These are phyloP conservation scores for Oxytropis ochrocephala DNA, from an alignment of 306 rosid genomes.

Conservation along the genomic window DNA sequence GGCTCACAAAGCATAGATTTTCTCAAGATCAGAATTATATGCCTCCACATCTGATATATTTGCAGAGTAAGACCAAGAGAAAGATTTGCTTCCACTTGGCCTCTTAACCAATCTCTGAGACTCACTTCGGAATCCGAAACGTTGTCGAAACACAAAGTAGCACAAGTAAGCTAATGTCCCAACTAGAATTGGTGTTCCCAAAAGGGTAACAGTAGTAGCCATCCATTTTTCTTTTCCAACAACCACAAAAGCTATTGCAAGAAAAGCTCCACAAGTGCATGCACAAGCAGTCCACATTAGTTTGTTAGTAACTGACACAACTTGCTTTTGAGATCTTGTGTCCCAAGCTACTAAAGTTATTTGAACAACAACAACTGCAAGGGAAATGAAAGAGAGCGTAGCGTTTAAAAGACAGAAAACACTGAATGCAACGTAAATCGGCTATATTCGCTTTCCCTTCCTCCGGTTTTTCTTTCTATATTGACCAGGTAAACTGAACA, in stretches of 20 bases:
- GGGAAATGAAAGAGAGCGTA: constrained; percentile 75
- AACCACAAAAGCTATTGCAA: constrained; percentile 70
- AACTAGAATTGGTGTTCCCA: constrained; percentile 66
- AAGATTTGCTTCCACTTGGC: constrained; percentile 74
- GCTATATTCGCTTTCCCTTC: constrained; percentile 66
- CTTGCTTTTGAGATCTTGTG: constrained; percentile 75
- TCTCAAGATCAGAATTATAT: constrained; percentile 61
- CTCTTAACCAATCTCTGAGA: constrained; percentile 67
- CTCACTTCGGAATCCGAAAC: constrained; percentile 52
- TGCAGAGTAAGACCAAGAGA: constrained; percentile 80
- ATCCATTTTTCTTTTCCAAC: constrained; percentile 73
- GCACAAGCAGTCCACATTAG: constrained; percentile 92
- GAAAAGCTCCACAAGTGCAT: constrained; percentile 82
- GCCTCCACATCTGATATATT: constrained; percentile 64
- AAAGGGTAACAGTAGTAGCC: constrained; percentile 60
- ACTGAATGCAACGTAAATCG: constrained; percentile 41
- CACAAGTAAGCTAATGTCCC: constrained; percentile 83
- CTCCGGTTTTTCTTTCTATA: constrained; percentile 16
- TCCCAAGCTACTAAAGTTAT: constrained; percentile 99
- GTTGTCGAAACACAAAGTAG: constrained; percentile 70
- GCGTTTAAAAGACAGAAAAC: constrained; percentile 73
- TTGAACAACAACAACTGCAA: constrained; percentile 92
- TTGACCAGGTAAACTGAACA: constrained; percentile 88
- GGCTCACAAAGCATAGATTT: constrained; percentile 59
- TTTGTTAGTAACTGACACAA: constrained; percentile 90